phyloP scores from a whole-genome alignment of 352 stramenopile genomes.

The Globisporangium splendens region DNA sequence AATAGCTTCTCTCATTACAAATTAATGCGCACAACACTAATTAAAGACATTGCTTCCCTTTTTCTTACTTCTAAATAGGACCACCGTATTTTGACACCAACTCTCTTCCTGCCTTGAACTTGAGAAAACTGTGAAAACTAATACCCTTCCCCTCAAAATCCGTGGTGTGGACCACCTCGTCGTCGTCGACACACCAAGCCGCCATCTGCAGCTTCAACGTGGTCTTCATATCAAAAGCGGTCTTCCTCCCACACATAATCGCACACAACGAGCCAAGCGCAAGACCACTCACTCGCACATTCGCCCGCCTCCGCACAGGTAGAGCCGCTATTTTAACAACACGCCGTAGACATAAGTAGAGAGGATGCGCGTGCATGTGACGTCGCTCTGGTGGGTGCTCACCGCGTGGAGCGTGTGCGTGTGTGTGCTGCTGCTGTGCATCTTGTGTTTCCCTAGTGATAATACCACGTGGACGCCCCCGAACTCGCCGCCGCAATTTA shows the following conservation, averaged over 20 bases:
- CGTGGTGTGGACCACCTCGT: not conserved
- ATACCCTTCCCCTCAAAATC: not conserved
- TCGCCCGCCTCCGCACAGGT: not conserved
- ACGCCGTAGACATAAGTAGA: not conserved
- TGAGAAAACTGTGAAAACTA: not conserved
- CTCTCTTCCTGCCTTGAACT: no score
- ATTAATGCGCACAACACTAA: no score
- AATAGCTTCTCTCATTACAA: no score
- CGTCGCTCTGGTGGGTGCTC: not conserved
- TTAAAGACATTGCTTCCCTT: no score
- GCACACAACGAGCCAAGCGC: not conserved
- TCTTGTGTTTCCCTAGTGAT: not conserved
- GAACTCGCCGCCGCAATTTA: not conserved
- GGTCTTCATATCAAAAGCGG: not conserved
- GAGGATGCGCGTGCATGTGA: not conserved
- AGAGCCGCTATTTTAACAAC: not conserved
- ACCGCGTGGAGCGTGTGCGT: not conserved
- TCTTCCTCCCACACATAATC: not conserved
- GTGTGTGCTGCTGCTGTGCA: not conserved
- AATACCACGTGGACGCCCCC: not conserved
- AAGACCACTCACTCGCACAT: not conserved
- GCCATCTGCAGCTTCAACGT: not conserved
- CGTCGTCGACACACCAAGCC: not conserved
- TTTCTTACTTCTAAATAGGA: not conserved
- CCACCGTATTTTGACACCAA: not conserved